Conservation (phyloP, 2,329 filamentous ascomycete species). For the Aspergillus brasiliensis region DNA sequence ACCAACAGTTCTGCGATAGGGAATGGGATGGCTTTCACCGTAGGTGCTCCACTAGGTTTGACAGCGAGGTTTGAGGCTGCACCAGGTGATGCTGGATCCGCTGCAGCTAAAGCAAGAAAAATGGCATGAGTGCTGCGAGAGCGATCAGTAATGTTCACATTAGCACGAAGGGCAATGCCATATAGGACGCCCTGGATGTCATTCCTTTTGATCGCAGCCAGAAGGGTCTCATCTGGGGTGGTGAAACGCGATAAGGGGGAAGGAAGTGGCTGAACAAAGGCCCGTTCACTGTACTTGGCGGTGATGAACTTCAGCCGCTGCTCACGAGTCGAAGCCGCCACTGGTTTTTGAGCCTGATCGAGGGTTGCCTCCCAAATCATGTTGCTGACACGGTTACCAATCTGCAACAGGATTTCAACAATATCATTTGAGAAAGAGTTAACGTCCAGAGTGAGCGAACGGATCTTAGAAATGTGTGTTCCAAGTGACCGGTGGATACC, state of each 20-base stretch:
- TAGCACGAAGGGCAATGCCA: conserved; percentile 80
- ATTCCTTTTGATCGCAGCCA: conserved; percentile 94
- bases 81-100: conserved; percentile 80
- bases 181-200: conserved; percentile 93
- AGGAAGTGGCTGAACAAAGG: conserved; percentile 74
- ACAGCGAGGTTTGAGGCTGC: conserved; percentile 37
- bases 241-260: conserved; percentile 73
- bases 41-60: conserved; percentile 36
- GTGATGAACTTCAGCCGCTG: conserved; percentile 95
- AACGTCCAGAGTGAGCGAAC: conserved; percentile 91
- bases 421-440: conserved; percentile 97
- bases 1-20: conserved; percentile 86
- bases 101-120: conserved; percentile 87
- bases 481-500: conserved; percentile 95
- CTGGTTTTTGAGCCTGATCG: conserved; percentile 72
- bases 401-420: conserved; percentile 84
- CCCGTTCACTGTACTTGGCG: conserved; percentile 84
- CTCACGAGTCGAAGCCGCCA: conserved; percentile 77
- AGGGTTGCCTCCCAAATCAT: conserved; percentile 93
- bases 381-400: conserved; percentile 94
- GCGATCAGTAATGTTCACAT: conserved; percentile 82
- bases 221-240: conserved; percentile 80
- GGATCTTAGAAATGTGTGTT: conserved; percentile 96
- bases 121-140: conserved; percentile 86
- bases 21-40: conserved; percentile 65